Evolutionary conservation across 139 green algal genomes (phyloP), one percentile per base, ranked within the genome.

Genomic region (Volvox africanus): DNA sequence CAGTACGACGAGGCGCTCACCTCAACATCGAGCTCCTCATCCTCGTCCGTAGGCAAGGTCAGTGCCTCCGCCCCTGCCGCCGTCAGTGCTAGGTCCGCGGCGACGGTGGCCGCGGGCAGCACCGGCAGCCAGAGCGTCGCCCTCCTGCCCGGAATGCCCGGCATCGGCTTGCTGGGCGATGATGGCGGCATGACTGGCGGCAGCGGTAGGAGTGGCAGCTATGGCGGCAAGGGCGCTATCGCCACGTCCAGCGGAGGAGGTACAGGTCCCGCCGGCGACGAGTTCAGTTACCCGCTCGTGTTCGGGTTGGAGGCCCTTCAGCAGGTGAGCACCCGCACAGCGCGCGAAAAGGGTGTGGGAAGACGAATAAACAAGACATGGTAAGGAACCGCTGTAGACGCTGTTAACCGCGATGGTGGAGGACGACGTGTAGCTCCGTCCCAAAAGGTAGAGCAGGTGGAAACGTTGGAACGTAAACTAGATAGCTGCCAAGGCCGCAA

Each of bases 221-320:
- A 1, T 30, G 32, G 32, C 21, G 73, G 67, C 67, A 75, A 75
- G 3, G 67, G 67, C 67, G 11, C 67, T 2, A 28, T 12, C 65
- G 21, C 65, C 65, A 30, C 65, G 9, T 73, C 65, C 65, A 5
- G 65, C 24, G 37, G 30, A 76, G 33, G 32, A 30, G 82, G 36
- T n/a, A 28, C 19, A 0, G 61, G 24, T 14, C 30, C 32, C 2
- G 24, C 6, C 0, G 68, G 1, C 5, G 85, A 89, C 44, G 85
- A 89, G 85, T 89, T 82, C 69, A 5, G 21, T 68, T 89, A 89
- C 28, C 85, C 85, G 69, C 85, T 89, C 17, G 85, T 82, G 68
- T 89, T 82, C 28, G 44, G 85, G 5, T 20, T 82, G 69, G 69
- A 82, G 28, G 85, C 85, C n/a, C 69, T 89, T 44, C 69, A 89